These are phyloP conservation scores for Calamus simplicifolius DNA, from an alignment of 176 grass and related monocot genomes.

Conservation along the genomic window DNA sequence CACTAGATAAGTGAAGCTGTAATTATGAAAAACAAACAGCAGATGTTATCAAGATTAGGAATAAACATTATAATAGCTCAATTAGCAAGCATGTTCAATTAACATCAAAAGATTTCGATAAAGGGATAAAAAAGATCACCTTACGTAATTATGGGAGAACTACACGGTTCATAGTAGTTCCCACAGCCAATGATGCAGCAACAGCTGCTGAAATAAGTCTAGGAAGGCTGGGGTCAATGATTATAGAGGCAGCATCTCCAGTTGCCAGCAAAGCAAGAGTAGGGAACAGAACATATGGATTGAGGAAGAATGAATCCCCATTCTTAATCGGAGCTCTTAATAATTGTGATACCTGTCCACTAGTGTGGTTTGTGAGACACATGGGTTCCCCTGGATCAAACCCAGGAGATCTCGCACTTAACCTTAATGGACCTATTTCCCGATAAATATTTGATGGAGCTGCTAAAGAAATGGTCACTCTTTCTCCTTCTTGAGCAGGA, in stretches of 20 bases:
- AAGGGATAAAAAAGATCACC: constrained; percentile 18
- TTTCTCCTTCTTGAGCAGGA: constrained; percentile 90
- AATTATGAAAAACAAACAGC: too few relatives aligned
- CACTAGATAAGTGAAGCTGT: too few relatives aligned
- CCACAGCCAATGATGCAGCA: constrained; percentile 51
- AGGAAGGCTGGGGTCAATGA: constrained; percentile 73
- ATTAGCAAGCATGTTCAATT: too few relatives aligned
- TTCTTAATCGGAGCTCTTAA: constrained; percentile 65
- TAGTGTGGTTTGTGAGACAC: constrained; percentile 81
- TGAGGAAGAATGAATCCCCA: constrained; percentile 34
- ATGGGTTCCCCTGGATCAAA: constrained; percentile 72
- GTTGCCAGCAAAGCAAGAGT: constrained; percentile 66
- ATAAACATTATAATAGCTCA: too few relatives aligned
- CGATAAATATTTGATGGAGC: constrained; percentile 59
- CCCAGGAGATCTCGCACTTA: constrained; percentile 42
- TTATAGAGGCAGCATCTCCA: constrained; percentile 61
- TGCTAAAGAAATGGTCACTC: constrained; percentile 82
- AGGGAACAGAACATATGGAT: constrained; percentile 54
- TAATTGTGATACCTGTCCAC: constrained; percentile 57
- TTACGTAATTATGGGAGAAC: constrained; percentile 65
- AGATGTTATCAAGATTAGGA: too few relatives aligned
- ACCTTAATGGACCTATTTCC: constrained; percentile 62
- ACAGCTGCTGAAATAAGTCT: constrained; percentile 68
- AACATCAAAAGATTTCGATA: too few relatives aligned
- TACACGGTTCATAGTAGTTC: constrained; percentile 55